Evolutionary conservation across 495 filamentous ascomycete genomes (phyloP), one percentile per base, ranked within the genome.

Genomic region (Talaromyces proteolyticus): DNA sequence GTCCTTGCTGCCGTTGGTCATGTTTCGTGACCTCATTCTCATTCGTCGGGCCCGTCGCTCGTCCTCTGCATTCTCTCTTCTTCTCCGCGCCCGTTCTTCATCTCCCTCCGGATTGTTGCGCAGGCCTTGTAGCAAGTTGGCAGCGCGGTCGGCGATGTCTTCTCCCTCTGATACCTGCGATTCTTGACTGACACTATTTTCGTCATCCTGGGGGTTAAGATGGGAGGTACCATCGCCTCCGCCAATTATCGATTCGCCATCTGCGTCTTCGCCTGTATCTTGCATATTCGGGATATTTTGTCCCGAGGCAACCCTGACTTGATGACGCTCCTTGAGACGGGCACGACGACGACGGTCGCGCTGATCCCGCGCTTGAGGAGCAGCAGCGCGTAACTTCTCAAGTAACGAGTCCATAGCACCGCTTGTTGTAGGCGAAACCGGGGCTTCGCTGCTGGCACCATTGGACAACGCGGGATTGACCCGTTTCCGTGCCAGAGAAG

Each of bases 341-440:
- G 91, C 91, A 56, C 93, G 79, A 44, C 92, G 84, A 52, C 93
- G 84, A 51, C 89, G 78, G 62, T 96, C 93, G 55, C 93, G 77
- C 60, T 91, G 84, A 64, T 95, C 89, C 51, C 87, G 74, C 5
- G 89, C 79, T 68, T 95, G 88, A 21, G 93, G 94, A 25, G 89
- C 91, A 2, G 93, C 93, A 34, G 91, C 90, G 46, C 93, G 87
- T 46, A 98, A 73, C 68, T 96, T 97, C 80, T 96, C 88, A 34
- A 98, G 79, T n/a, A 98, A 75, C 12, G 84, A 86, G 70, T 98
- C 93, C 90, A 98, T 97, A 29, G 92, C 94, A 39, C 93, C 94
- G 40, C 89, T 86, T 25, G 83, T 79, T 25, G 77, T 79, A n/a
- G 92, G 87, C 8, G 88, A 86, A 17, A 76, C 70, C 2, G 82